These are phyloP conservation scores for Yamadazyma buinensis DNA, from an alignment of 1,139 yeast species.

Conservation along the genomic window DNA sequence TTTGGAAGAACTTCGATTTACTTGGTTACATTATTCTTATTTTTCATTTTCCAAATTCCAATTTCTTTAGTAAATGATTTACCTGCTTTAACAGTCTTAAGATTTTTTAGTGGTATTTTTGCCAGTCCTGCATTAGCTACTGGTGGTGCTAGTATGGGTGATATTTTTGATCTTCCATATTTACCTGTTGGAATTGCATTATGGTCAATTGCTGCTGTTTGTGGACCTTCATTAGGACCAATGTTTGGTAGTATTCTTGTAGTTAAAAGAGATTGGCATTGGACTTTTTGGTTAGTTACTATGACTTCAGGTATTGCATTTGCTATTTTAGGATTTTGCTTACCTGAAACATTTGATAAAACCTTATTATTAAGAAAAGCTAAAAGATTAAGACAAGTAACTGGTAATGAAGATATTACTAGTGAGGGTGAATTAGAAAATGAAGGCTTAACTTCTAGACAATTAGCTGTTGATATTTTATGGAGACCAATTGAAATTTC, in stretches of 20 bases:
- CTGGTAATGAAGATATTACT: constrained; percentile 39
- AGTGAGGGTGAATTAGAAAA: constrained; percentile 31
- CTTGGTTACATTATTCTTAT: constrained; percentile 26
- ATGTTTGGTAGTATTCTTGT: constrained; percentile 26
- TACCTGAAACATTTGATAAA: constrained; percentile 52
- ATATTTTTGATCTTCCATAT: constrained; percentile 21
- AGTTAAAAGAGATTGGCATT: constrained; percentile 33
- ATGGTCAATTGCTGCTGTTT: constrained; percentile 28
- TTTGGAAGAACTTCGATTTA: constrained; percentile 51
- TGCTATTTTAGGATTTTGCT: constrained; percentile 26
- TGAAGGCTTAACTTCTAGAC: constrained; percentile 12
- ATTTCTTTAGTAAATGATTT: constrained; percentile 27
- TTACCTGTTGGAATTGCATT: constrained; percentile 24
- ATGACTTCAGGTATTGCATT: constrained; percentile 33
- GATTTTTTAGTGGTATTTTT: constrained; percentile 32
- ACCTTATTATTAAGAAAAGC: constrained; percentile 48
- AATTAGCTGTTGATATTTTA: constrained; percentile 20
- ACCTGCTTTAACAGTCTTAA: constrained; percentile 27
- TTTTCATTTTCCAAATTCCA: constrained; percentile 31
- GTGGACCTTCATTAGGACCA: constrained; percentile 32
- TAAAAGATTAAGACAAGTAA: constrained; percentile 36
- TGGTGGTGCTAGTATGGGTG: constrained; percentile 35
- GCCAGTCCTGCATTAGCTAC: constrained; percentile 35
- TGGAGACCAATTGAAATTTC: constrained; percentile 31
- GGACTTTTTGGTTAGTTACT: constrained; percentile 42